Percentiles rank a stretch among this genome's conserved stretches.
Conservation (phyloP, 2,329 filamentous ascomycete genomes). For the Aspergillus versicolor region DNA sequence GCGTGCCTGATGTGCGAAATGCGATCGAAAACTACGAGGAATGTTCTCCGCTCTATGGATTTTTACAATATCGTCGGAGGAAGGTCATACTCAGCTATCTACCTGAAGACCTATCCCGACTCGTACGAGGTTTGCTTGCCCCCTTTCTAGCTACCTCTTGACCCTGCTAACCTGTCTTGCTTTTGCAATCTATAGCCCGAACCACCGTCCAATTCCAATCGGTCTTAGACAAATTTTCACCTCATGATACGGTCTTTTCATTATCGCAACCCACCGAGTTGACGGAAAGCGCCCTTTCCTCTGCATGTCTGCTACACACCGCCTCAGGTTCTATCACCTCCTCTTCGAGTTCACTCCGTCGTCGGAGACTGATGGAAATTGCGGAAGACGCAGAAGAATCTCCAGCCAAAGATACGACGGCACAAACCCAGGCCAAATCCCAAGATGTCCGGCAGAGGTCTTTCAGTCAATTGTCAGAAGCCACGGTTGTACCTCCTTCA, state of each 20-base stretch:
- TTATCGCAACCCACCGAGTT: slow-evolving; percentile 74
- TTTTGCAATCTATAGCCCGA: slow-evolving; percentile 59
- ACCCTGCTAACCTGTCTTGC: slow-evolving; percentile 12
- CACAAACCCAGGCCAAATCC: slow-evolving; percentile 23
- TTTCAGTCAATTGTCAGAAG: slow-evolving; percentile 34
- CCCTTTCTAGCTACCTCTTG: not conserved
- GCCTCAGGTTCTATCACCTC: slow-evolving; percentile 84
- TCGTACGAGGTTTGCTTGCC: slow-evolving; percentile 75
- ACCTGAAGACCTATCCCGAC: slow-evolving; percentile 82
- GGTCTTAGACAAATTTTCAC: slow-evolving; percentile 68
- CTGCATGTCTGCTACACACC: slow-evolving; percentile 85
- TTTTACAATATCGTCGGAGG: slow-evolving; percentile 82
- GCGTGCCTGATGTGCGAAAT: slow-evolving; percentile 78
- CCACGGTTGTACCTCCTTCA: slow-evolving; percentile 33
- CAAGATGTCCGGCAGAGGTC: slow-evolving; percentile 24
- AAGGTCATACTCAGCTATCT: slow-evolving; percentile 92
- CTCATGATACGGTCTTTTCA: slow-evolving; percentile 81
- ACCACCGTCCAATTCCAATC: slow-evolving; percentile 69
- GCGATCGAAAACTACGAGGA: slow-evolving; percentile 78
- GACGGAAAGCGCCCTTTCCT: slow-evolving; percentile 81
- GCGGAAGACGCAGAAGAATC: slow-evolving; percentile 88
- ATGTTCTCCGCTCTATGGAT: slow-evolving; percentile 84
- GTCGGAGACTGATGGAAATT: slow-evolving; percentile 82
- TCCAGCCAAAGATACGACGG: slow-evolving; percentile 51
- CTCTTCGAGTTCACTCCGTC: slow-evolving; percentile 74